Base-by-base conservation (phyloP, 305 asterid genomes). In the Nicotiana rustica region DNA sequence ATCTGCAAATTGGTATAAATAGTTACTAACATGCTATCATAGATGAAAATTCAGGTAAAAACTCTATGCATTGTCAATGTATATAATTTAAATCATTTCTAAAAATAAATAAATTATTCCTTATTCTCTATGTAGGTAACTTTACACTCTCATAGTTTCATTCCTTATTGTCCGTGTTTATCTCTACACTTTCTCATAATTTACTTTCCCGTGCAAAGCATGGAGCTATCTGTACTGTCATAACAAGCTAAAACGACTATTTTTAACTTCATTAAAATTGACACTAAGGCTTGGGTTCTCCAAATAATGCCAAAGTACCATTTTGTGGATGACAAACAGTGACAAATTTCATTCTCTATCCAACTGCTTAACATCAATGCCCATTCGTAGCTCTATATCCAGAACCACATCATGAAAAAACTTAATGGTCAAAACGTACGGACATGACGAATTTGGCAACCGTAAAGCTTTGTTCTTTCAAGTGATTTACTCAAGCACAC, bases 401-500 rank as follows among this genome's bases (percentile, higher is more conserved):
- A 49, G 44, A 29, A 75, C 47, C 29, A 17, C 4, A 13, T 0
- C 10, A 4, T 29, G 44, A 73, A 73, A 41, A 61, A 64, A 64
- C n/a, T 64, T 64, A 21, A 25, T 64, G 1, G 68, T 13, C 36
- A 21, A 25, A 12, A 25, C n/a, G 36, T 25, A 64, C 1, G 7
- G 7, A 65, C 35, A 21, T 62, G 67, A 62, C 21, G 67, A 19
- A 13, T 52, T 52, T 29, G 80, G 29, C 0, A 19, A 0, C 55
- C 35, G 25, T 29, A 21, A 52, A 17, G 29, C 52, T 52, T 52
- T 75, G 79, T 61, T 35, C 36, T 61, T 64, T 59, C 82, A 78
- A 19, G 38, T 59, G 71, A 59, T 0, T 19, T 61, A 2, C 2
- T 7, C 25, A 59, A 60, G 29, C 38, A 47, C 33, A 9, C 0